Percentiles rank a stretch among this genome's conserved stretches.
These are phyloP conservation scores for Crucihimalaya himalaica DNA, from an alignment of 345 rosid genomes.

Conservation along the genomic window DNA sequence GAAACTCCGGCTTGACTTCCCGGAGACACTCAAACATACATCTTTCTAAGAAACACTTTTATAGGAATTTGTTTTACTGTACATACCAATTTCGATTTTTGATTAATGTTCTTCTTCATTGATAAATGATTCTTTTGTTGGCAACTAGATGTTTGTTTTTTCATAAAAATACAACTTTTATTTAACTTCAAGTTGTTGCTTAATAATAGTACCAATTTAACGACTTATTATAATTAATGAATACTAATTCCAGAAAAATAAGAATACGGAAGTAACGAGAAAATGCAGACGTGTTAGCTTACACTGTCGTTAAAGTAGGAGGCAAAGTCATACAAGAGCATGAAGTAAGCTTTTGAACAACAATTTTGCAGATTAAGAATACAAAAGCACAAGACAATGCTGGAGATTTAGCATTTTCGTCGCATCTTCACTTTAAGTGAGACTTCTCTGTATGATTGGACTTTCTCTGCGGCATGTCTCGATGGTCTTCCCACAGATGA, in stretches of 20 bases:
- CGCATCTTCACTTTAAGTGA: constrained; percentile 74
- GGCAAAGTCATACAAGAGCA: constrained; percentile 9
- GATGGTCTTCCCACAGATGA: constrained; percentile 60
- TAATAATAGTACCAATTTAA: background rate
- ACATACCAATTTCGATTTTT: background rate
- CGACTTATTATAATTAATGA: background rate
- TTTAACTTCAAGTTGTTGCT: too few relatives aligned
- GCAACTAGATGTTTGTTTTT: background rate
- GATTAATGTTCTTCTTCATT: constrained; percentile 15
- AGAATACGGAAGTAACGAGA: background rate
- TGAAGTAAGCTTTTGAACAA: constrained; percentile 19
- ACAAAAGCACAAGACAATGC: background rate
- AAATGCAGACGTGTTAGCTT: background rate
- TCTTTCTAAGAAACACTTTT: background rate
- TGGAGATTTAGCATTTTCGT: constrained; percentile 34
- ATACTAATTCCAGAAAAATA: background rate
- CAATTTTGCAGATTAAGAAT: too few relatives aligned
- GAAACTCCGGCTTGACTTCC: constrained; percentile 42
- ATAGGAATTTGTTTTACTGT: constrained; percentile 9
- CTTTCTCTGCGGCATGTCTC: constrained; percentile 62
- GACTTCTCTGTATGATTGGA: constrained; percentile 80
- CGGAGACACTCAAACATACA: background rate
- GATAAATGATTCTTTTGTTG: background rate
- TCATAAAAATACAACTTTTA: background rate
- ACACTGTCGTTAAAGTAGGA: background rate